Evolutionary conservation across 306 rosid genomes (phyloP).

Genomic region (Rubus parviflorus): DNA sequence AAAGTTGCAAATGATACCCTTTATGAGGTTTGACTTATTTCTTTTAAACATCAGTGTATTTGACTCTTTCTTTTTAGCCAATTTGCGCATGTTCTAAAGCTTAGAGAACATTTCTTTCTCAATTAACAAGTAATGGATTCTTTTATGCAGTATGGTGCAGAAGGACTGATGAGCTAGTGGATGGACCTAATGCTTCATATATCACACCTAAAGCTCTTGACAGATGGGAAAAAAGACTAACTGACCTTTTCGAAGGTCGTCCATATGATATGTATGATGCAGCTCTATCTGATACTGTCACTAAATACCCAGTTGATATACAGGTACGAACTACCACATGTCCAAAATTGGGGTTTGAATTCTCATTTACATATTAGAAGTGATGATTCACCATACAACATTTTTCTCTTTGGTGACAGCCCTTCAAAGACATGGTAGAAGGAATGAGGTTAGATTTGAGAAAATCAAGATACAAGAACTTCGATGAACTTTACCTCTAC

Average conservation of each 20-base stretch:
- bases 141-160: constrained; percentile 85
- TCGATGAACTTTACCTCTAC: constrained; percentile 90
- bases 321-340: constrained; percentile 51
- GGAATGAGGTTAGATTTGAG: constrained; percentile 92
- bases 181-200: constrained; percentile 95
- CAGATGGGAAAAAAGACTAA: constrained; percentile 76
- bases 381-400: constrained; percentile 5
- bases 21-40: not conserved
- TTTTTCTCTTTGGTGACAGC: constrained; percentile 43
- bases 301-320: constrained; percentile 80
- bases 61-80: not conserved
- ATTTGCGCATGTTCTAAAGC: not conserved
- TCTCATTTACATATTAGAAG: not conserved
- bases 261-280: constrained; percentile 97
- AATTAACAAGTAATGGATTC: constrained; percentile 6
- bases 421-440: constrained; percentile 94
- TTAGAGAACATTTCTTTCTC: not conserved
- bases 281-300: constrained; percentile 78
- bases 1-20: not conserved
- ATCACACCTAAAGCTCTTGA: constrained; percentile 92
- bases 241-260: constrained; percentile 72
- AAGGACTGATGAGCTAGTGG: constrained; percentile 94
- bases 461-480: constrained; percentile 80
- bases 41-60: not conserved
- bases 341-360: not conserved